Evolutionary conservation across 2,329 filamentous ascomycete genomes (phyloP).

Genomic region (Fusarium devonianum): DNA sequence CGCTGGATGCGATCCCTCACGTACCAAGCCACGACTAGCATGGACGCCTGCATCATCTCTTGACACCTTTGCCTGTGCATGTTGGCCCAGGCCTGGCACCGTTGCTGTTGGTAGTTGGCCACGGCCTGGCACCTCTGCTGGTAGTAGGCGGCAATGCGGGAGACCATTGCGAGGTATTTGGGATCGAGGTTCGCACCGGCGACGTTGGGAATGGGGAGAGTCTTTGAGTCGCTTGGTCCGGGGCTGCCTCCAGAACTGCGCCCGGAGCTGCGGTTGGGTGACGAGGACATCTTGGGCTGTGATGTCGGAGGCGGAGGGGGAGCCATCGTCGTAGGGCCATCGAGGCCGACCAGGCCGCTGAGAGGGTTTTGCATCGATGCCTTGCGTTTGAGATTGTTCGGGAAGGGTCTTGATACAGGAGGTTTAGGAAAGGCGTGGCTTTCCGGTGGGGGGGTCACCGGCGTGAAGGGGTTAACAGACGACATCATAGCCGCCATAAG

Average conservation of each 20-base stretch:
- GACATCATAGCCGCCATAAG: constrained; percentile 44
- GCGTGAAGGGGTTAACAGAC: constrained; percentile 43
- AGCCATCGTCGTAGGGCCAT: constrained; percentile 31
- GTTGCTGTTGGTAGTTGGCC: constrained; percentile 56
- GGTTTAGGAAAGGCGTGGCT: constrained; percentile 43
- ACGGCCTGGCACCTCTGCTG: constrained; percentile 58
- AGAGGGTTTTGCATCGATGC: constrained; percentile 38
- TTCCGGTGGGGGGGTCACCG: constrained; percentile 43
- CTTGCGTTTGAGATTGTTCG: constrained; percentile 41
- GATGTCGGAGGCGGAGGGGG: constrained; percentile 38
- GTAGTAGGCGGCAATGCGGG: constrained; percentile 57
- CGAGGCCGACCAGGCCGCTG: constrained; percentile 26
- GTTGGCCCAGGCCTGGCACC: constrained; percentile 57
- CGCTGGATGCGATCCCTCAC: constrained; percentile 56
- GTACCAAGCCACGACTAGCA: constrained; percentile 59
- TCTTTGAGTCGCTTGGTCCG: constrained; percentile 30
- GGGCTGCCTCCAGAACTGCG: constrained; percentile 27
- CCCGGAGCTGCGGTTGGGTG: constrained; percentile 31
- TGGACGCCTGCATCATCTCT: constrained; percentile 58
- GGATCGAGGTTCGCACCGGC: constrained; percentile 47
- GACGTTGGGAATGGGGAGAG: constrained; percentile 33
- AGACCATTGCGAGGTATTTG: constrained; percentile 54
- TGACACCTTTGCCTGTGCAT: constrained; percentile 56
- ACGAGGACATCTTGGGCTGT: constrained; percentile 34
- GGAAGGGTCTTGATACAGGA: constrained; percentile 40